Conservation (phyloP, 257 asterid genomes). For the Fraxinus anomala region DNA sequence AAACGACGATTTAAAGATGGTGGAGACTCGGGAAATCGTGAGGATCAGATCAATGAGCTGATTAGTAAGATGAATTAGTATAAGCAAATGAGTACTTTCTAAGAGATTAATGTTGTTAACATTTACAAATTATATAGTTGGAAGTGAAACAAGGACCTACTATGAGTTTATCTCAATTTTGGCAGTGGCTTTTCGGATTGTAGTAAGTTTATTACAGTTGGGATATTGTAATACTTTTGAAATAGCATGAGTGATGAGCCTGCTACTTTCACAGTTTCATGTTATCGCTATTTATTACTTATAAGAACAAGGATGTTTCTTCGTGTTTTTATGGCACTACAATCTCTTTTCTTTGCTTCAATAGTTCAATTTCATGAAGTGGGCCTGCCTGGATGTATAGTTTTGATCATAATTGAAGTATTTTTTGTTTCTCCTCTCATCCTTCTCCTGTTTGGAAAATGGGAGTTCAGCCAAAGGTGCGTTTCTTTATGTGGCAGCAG, state of each 20-base stretch:
- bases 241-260: not conserved
- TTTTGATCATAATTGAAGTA: no score
- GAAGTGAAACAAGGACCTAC: not conserved
- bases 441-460: no score
- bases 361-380: no score
- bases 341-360: no score
- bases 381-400: no score
- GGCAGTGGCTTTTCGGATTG: not conserved
- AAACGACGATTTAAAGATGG: conserved; percentile 75
- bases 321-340: no score
- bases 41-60: conserved; percentile 66
- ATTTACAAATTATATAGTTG: not conserved
- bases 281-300: not conserved
- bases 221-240: not conserved
- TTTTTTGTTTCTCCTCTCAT: no score
- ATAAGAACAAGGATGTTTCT: no score
- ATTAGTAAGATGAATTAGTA: conserved; percentile 77
- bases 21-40: conserved; percentile 86
- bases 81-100: not conserved
- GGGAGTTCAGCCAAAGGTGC: no score
- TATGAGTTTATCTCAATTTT: not conserved
- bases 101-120: not conserved
- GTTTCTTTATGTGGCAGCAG: no score
- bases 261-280: not conserved
- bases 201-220: not conserved